Conservation (phyloP, 306 rosid genomes). For the Sicyos edulis region DNA sequence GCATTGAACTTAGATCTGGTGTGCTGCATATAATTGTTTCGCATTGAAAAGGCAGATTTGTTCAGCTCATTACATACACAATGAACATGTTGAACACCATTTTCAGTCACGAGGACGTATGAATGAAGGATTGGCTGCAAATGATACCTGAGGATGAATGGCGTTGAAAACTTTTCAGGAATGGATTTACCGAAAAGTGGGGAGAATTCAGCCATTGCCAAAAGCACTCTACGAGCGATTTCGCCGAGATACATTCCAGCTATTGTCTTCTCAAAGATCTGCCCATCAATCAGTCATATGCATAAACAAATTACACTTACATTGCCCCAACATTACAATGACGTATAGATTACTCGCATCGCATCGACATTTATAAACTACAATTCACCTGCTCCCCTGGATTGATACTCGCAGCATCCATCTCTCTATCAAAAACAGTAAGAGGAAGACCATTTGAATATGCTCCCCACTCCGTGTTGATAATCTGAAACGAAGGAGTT, state of each 20-base stretch:
- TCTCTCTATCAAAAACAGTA: constrained; percentile 64
- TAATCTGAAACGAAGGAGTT: constrained; percentile 48
- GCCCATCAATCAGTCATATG: neutral
- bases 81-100: neutral
- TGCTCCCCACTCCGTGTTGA: constrained; percentile 92
- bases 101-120: neutral
- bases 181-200: constrained; percentile 54
- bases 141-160: constrained; percentile 54
- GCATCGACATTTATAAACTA: neutral
- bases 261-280: constrained; percentile 91
- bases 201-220: constrained; percentile 53
- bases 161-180: constrained; percentile 50
- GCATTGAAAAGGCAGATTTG: neutral
- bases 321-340: neutral
- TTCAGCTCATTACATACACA: neutral
- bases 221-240: constrained; percentile 67
- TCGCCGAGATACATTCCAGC: constrained; percentile 97
- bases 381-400: constrained; percentile 82
- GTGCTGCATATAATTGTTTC: constrained; percentile 41
- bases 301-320: neutral
- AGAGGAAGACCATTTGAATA: constrained; percentile 74
- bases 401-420: constrained; percentile 90
- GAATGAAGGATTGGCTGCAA: neutral
- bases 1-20: constrained; percentile 72
- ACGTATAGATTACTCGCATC: neutral